A percentile compares a stretch with the other conserved stretches of the same genome.
Conservation (phyloP, 306 rosid species). For the Mimosa pudica region DNA sequence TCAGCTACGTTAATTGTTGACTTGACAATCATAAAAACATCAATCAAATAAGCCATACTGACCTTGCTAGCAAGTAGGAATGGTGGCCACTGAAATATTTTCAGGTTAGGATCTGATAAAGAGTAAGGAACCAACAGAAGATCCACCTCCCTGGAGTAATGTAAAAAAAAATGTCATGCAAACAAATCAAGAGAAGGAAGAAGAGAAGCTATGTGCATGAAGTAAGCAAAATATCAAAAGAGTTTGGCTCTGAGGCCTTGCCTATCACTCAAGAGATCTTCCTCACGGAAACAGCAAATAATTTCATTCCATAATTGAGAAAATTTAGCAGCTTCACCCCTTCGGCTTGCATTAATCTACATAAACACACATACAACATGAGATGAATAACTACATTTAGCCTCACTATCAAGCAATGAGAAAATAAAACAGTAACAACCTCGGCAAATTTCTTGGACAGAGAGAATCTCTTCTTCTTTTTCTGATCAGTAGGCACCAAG, state of each 20-base stretch:
- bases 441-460: slow-evolving; percentile 72
- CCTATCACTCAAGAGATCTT: slow-evolving; percentile 92
- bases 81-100: slow-evolving; percentile 98
- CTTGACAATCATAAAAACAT: slow-evolving; percentile 21
- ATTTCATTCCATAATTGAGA: slow-evolving; percentile 98
- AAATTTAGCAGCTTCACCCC: slow-evolving; percentile 96
- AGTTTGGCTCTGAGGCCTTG: slow-evolving; percentile 47
- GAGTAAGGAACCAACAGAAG: slow-evolving; percentile 92
- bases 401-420: slow-evolving; percentile 23
- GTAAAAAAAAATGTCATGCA: slow-evolving; percentile 33
- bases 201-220: slow-evolving; percentile 35
- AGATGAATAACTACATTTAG: slow-evolving; percentile 16
- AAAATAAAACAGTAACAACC: slow-evolving; percentile 56
- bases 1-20: slow-evolving; percentile 37
- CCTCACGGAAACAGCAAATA: slow-evolving; percentile 96
- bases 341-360: slow-evolving; percentile 80
- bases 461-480: slow-evolving; percentile 63
- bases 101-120: slow-evolving; percentile 70
- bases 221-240: slow-evolving; percentile 22
- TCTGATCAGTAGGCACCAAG: slow-evolving; percentile 89
- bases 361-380: slow-evolving; percentile 32
- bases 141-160: slow-evolving; percentile 90
- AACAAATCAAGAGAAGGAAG: slow-evolving; percentile 29
- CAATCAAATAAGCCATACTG: slow-evolving; percentile 28
- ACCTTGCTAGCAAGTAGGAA: slow-evolving; percentile 98